Base-by-base conservation (phyloP, 2,329 filamentous ascomycete genomes). In the Coleophoma eucalyptorum region DNA sequence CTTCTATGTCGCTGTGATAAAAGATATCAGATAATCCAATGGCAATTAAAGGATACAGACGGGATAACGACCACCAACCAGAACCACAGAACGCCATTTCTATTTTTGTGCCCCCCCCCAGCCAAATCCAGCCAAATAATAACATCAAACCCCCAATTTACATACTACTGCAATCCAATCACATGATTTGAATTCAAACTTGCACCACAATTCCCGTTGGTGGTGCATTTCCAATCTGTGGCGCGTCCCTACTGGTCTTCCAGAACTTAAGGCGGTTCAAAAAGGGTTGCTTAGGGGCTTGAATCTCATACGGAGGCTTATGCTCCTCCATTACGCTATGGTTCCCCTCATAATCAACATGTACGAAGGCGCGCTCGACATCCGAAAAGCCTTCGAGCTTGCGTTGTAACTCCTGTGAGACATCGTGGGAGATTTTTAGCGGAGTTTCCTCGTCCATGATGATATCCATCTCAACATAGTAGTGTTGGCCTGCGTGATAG, bases 401-500 rank as follows among this genome's bases (percentile, higher is more conserved):
- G 69, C 94, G 92, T 62, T 91, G 88, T 69, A 95, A 67, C 52
- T 81, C 84, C 74, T 92, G 87, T 43, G 77, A 82, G 48, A 95
- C 70, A 67, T 95, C 90, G 68, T 95, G 90, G 57, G 83, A 89
- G 66, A 94, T 89, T 60, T 88, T 83, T 57, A 95, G 71, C 26
- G 80, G 84, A 51, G 86, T 90, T 56, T 81, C 80, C 59, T 89
- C 85, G 55, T 91, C 89, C 40, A 95, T 78, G 33, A 95, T 88
- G 57, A 94, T 87, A 66, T 95, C 90, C 11, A 93, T 89, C 62
- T 87, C 83, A 21, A 93, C 88, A 56, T 90, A 91, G 51, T 94
- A 77, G 73, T 91, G 92, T 67, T 94, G 90, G 21, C 90, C 90
- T 0, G 86, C 84, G 62, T 95, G 90, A 65, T 94, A 95, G 2